Conservation (phyloP, 2,329 filamentous ascomycete species). For the Colletotrichum orchidophilum region DNA sequence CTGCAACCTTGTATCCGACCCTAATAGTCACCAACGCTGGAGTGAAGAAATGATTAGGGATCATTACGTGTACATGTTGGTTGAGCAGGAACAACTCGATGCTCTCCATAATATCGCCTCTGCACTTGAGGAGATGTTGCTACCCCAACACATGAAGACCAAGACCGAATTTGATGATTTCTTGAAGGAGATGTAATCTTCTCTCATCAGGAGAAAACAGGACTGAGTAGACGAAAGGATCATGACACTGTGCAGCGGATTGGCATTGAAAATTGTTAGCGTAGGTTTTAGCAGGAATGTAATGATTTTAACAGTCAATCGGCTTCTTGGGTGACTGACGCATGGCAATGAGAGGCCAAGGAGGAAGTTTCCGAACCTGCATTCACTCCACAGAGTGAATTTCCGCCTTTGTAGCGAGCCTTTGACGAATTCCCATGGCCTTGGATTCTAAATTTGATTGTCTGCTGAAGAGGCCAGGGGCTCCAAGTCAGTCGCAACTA, state of each 20-base stretch:
- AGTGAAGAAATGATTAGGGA: conserved; percentile 20
- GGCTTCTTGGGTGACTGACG: not conserved
- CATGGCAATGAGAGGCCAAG: not conserved
- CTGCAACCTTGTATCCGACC: conserved; percentile 33
- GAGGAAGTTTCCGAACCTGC: not conserved
- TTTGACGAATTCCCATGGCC: no score
- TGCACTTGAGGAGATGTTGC: conserved; percentile 12
- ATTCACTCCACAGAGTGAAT: not conserved
- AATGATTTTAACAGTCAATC: not conserved
- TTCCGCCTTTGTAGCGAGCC: no score
- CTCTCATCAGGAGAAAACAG: not conserved
- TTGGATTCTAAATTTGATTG: no score
- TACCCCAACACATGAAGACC: conserved; percentile 33
- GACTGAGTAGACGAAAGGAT: not conserved
- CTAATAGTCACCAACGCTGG: conserved; percentile 3
- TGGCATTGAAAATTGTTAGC: not conserved
- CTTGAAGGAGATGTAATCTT: conserved; percentile 8
- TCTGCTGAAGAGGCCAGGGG: no score
- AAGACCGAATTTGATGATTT: conserved; percentile 13
- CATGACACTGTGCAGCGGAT: not conserved
- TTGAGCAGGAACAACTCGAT: conserved; percentile 26
- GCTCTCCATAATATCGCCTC: conserved; percentile 13
- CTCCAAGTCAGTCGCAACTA: no score
- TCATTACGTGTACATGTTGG: conserved; percentile 20
- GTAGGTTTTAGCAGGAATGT: not conserved